A percentile compares a stretch with the other conserved stretches of the same genome.
Evolutionary conservation across 805 yeast species (phyloP).

Genomic region (Candida schatavii): DNA sequence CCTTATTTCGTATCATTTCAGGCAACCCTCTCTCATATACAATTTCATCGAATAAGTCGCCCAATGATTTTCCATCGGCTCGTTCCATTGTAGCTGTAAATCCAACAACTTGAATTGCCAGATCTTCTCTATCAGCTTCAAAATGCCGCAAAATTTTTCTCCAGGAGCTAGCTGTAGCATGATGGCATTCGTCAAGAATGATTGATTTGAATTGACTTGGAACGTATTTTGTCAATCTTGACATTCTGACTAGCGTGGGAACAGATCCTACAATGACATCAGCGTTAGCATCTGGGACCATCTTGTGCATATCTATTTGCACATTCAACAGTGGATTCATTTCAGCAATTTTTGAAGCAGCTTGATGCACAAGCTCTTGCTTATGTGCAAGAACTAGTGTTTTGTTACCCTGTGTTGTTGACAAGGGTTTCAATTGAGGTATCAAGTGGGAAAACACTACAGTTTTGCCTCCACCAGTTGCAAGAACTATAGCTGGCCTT

Average conservation of each 20-base stretch:
- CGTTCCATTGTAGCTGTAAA: slow-evolving; percentile 86
- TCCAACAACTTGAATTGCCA: slow-evolving; percentile 64
- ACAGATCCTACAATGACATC: slow-evolving; percentile 80
- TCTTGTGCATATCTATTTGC: slow-evolving; percentile 69
- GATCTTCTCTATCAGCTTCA: slow-evolving; percentile 37
- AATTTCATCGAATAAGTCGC: slow-evolving; percentile 63
- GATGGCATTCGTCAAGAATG: slow-evolving; percentile 91
- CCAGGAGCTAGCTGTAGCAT: slow-evolving; percentile 75
- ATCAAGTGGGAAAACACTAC: slow-evolving; percentile 67
- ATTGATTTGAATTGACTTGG: slow-evolving; percentile 67
- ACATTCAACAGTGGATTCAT: slow-evolving; percentile 52
- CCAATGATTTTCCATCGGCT: slow-evolving; percentile 63
- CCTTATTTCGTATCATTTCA: slow-evolving; percentile 65
- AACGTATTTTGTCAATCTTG: slow-evolving; percentile 50
- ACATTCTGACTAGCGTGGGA: slow-evolving; percentile 51
- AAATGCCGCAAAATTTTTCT: slow-evolving; percentile 57
- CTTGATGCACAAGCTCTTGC: slow-evolving; percentile 74
- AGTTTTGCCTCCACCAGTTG: slow-evolving; percentile 96
- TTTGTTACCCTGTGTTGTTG: slow-evolving; percentile 26
- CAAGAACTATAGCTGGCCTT: slow-evolving; percentile 77
- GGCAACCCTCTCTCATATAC: slow-evolving; percentile 65
- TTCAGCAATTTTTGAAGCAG: slow-evolving; percentile 46
- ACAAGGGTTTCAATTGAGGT: slow-evolving; percentile 34
- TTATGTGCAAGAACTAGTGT: slow-evolving; percentile 75
- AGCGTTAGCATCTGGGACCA: slow-evolving; percentile 42